Percentiles rank a stretch among this genome's conserved stretches.
Conservation (phyloP, 176 grass and related monocot species). For the Rhipidocladum racemiflorum region DNA sequence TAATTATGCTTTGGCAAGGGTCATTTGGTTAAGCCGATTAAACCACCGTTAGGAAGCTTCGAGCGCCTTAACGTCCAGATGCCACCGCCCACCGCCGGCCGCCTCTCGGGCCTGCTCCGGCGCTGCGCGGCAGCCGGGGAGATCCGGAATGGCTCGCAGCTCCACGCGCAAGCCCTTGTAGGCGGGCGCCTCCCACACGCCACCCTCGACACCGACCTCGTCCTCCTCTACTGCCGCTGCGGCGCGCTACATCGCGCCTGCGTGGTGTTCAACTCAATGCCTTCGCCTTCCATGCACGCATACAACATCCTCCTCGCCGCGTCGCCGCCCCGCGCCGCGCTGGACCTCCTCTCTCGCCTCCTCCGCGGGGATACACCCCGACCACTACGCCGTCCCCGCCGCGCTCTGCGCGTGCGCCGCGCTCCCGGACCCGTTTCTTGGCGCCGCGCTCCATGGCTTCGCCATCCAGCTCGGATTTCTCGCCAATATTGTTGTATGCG, state of each 20-base stretch:
- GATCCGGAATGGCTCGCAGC: background rate
- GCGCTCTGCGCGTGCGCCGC: conserved; percentile 35
- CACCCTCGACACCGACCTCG: conserved; percentile 50
- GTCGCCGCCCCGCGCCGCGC: background rate
- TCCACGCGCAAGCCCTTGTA: conserved; percentile 34
- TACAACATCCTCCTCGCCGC: conserved; percentile 55
- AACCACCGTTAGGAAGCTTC: background rate
- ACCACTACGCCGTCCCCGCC: conserved; percentile 49
- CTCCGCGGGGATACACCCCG: conserved; percentile 37
- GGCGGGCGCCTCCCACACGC: conserved; percentile 26
- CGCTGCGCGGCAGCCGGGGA: background rate
- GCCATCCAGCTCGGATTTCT: conserved; percentile 28
- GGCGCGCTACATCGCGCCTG: background rate
- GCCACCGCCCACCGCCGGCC: background rate
- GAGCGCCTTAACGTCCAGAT: background rate
- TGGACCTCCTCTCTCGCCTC: conserved; percentile 29
- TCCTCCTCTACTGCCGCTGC: conserved; percentile 39
- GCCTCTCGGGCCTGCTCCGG: conserved; percentile 36
- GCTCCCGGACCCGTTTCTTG: conserved; percentile 17
- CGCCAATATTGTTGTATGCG: conserved; percentile 31
- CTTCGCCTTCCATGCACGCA: conserved; percentile 38
- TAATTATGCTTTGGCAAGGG: too few relatives aligned
- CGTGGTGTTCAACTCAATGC: conserved; percentile 43
- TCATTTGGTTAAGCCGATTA: background rate
- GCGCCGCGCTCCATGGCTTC: conserved; percentile 35